Conservation (phyloP, 2,329 filamentous ascomycete genomes). For the Hypoxylon sp. region DNA sequence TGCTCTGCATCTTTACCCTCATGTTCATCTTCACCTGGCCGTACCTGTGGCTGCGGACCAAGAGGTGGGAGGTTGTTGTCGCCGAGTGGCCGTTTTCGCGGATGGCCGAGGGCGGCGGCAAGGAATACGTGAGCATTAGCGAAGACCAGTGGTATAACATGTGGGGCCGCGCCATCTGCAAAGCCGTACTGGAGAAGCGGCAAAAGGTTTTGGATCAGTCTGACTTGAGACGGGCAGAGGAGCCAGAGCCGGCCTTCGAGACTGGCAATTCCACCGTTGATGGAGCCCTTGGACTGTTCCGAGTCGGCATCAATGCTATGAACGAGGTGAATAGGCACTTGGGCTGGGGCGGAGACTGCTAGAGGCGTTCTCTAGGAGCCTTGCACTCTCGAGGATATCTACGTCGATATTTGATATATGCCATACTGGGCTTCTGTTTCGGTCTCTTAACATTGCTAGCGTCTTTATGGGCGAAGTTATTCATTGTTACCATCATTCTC, state of each 20-base stretch:
- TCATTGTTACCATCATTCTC: constrained; percentile 12
- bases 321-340: constrained; percentile 65
- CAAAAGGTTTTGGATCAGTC: constrained; percentile 68
- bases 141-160: constrained; percentile 72
- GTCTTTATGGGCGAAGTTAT: constrained; percentile 18
- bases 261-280: constrained; percentile 58
- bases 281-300: constrained; percentile 57
- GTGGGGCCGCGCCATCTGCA: constrained; percentile 71
- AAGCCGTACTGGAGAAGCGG: constrained; percentile 69
- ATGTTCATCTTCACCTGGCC: constrained; percentile 80
- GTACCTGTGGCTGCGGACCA: constrained; percentile 74
- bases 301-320: constrained; percentile 64
- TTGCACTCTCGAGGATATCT: background rate
- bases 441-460: constrained; percentile 8
- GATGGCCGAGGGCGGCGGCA: constrained; percentile 52
- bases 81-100: constrained; percentile 71
- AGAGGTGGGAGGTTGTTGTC: constrained; percentile 72
- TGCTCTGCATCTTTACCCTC: constrained; percentile 75
- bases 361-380: constrained; percentile 33
- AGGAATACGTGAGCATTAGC: constrained; percentile 65
- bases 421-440: constrained; percentile 13
- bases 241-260: constrained; percentile 55
- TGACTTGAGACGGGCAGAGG: constrained; percentile 63
- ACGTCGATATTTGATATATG: constrained; percentile 13
- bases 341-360: constrained; percentile 62